phyloP scores from a whole-genome alignment of 345 rosid species.

The Ceriops tagal region DNA sequence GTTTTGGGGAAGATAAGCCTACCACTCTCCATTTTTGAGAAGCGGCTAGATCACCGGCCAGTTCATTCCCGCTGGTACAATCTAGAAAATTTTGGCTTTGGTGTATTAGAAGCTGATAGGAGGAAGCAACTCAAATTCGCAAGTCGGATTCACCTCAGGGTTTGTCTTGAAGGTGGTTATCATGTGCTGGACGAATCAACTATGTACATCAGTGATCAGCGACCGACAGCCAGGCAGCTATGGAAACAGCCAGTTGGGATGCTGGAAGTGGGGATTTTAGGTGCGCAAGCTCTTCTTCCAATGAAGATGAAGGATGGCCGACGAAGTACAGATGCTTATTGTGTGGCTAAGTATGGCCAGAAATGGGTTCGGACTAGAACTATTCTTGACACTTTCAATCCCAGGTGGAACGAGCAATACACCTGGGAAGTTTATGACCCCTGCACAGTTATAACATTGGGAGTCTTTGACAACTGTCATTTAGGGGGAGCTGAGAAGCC shows the following conservation, averaged over 20 bases:
- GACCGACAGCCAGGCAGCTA: conserved; percentile 80
- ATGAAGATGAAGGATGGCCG: conserved; percentile 73
- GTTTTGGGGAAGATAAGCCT: conserved; percentile 58
- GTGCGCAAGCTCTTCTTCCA: conserved; percentile 66
- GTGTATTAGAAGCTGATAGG: conserved; percentile 65
- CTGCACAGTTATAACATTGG: conserved; percentile 77
- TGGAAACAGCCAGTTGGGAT: conserved; percentile 82
- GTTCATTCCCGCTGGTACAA: conserved; percentile 87
- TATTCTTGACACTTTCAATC: conserved; percentile 48
- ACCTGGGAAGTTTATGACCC: conserved; percentile 93
- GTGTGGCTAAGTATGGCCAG: conserved; percentile 78
- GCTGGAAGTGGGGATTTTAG: conserved; percentile 69
- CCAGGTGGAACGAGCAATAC: conserved; percentile 80
- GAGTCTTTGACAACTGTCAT: conserved; percentile 70
- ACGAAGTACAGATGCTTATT: conserved; percentile 68
- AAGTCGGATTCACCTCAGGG: conserved; percentile 70
- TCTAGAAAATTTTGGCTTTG: conserved; percentile 75
- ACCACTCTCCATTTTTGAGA: conserved; percentile 56
- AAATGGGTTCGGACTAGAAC: conserved; percentile 90
- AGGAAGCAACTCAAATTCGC: conserved; percentile 78
- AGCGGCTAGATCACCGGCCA: conserved; percentile 77
- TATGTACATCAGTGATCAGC: conserved; percentile 77
- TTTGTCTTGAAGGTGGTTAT: conserved; percentile 89
- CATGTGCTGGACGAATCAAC: conserved; percentile 93
- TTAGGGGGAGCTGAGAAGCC: conserved; percentile 43